Conservation (phyloP, 2,329 filamentous ascomycete genomes). For the Aspergillus fijiensis region DNA sequence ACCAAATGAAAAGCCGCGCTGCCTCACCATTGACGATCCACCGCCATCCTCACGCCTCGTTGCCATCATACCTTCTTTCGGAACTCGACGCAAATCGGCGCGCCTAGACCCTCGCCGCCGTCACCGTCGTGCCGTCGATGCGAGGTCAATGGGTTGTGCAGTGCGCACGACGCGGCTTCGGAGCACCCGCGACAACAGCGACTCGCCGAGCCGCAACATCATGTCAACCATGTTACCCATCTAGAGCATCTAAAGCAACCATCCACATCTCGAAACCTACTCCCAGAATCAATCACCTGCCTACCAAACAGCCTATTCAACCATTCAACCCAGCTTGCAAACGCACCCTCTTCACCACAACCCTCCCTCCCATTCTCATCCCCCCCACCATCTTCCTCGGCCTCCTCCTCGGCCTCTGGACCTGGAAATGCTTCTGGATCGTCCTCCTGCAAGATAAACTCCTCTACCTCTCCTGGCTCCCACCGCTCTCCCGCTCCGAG, state of each 20-base stretch:
- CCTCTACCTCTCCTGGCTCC: slow-evolving; percentile 75
- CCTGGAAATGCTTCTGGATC: slow-evolving; percentile 68
- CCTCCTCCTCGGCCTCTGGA: slow-evolving; percentile 64
- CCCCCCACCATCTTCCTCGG: slow-evolving; percentile 67
- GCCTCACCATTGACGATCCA: neutral
- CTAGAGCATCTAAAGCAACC: neutral
- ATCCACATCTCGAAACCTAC: neutral
- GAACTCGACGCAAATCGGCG: too few relatives aligned
- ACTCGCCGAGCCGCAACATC: neutral
- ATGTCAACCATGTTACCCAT: neutral
- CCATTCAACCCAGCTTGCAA: neutral
- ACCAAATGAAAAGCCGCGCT: too few relatives aligned
- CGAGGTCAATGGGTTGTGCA: neutral
- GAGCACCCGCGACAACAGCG: neutral
- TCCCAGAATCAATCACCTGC: neutral
- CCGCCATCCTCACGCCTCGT: too few relatives aligned
- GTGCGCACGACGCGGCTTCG: neutral
- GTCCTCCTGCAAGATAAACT: slow-evolving; percentile 77
- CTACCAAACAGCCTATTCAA: neutral
- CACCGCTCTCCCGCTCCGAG: slow-evolving; percentile 68
- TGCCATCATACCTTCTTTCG: too few relatives aligned
- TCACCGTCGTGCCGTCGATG: neutral
- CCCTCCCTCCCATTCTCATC: slow-evolving; percentile 52
- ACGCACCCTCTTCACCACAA: slow-evolving; percentile 20
- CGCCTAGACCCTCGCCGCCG: too few relatives aligned